phyloP scores from a whole-genome alignment of 2,329 filamentous ascomycete genomes.

The Epichloe bromicola region DNA sequence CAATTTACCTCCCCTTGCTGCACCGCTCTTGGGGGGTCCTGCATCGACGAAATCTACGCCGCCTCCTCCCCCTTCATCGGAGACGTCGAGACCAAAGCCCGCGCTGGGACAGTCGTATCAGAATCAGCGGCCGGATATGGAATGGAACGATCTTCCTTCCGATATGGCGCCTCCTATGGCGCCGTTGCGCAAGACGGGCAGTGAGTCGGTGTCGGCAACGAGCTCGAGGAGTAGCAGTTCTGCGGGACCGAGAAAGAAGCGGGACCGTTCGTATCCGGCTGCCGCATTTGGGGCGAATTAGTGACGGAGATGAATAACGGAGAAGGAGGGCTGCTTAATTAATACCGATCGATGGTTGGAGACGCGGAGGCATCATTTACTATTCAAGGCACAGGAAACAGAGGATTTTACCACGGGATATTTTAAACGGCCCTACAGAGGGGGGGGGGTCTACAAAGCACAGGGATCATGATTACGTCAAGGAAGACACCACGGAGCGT shows the following conservation, averaged over 20 bases:
- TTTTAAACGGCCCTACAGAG: no score
- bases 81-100: slow-evolving; percentile 8
- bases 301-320: not conserved
- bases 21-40: not conserved
- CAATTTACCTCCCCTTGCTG: slow-evolving; percentile 14
- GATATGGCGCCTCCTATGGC: slow-evolving; percentile 37
- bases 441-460: no score
- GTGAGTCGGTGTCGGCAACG: slow-evolving; percentile 24
- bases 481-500: no score
- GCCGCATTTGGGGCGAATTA: slow-evolving; percentile 40
- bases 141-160: slow-evolving; percentile 53
- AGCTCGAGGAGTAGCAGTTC: slow-evolving; percentile 48
- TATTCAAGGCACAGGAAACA: no score
- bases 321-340: not conserved
- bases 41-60: slow-evolving; percentile 14
- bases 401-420: no score
- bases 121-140: slow-evolving; percentile 42
- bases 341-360: no score
- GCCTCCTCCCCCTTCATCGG: slow-evolving; percentile 9
- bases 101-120: slow-evolving; percentile 38
- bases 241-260: slow-evolving; percentile 39
- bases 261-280: slow-evolving; percentile 47
- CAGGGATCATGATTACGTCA: no score
- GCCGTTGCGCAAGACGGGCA: slow-evolving; percentile 15
- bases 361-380: no score